Evolutionary conservation across 2,329 filamentous ascomycete genomes (phyloP), one percentile per base, ranked within the genome.

Genomic region (Neofusicoccum laricinum): DNA sequence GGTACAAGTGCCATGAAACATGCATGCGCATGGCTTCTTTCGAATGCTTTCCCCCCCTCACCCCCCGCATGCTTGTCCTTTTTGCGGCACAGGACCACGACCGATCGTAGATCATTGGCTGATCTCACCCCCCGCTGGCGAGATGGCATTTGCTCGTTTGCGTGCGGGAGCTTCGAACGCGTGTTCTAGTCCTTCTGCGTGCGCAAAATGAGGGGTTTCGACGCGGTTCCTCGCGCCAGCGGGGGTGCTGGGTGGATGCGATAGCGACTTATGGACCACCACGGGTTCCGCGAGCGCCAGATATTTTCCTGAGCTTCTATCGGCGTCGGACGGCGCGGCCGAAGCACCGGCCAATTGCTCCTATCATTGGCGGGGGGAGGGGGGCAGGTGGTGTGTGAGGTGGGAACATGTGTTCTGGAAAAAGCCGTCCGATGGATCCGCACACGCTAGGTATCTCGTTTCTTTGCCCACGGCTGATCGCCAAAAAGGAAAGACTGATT

Each of bases 171-270:
- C 36, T 38, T 15, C 12, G n/a, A 30, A 43, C 38, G 53, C 53
- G 38, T 45, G 53, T 41, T 41, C 36, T n/a, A 19, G 38, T 36
- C 25, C 12, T 43, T n/a, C 53, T 32, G 38, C 53, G 17, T 6
- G 53, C 53, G 53, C 15, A 58, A 19, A 30, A 58, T 58, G 53
- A 41, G 53, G 53, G 53, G 53, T 43, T 53, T 41, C 53, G 14
- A 45, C 14, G 53, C 38, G 40, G 38, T 58, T 58, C 38, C 38
- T 41, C 32, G 51, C 19, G 36, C 36, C 1, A 32, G 32, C 32
- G 32, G 50, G 32, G 34, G 12, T 12, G 4, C 17, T 53, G 10
- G 50, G 10, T 2, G 32, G 50, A 45, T 32, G 53, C 38, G 53
- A 43, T 58, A 32, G 21, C 53, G 53, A 58, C 5, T 58, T 38